Evolutionary conservation across 768 basidiomycete genomes (phyloP), one percentile per base, ranked within the genome.

Genomic region (Cytidiella melzeri): DNA sequence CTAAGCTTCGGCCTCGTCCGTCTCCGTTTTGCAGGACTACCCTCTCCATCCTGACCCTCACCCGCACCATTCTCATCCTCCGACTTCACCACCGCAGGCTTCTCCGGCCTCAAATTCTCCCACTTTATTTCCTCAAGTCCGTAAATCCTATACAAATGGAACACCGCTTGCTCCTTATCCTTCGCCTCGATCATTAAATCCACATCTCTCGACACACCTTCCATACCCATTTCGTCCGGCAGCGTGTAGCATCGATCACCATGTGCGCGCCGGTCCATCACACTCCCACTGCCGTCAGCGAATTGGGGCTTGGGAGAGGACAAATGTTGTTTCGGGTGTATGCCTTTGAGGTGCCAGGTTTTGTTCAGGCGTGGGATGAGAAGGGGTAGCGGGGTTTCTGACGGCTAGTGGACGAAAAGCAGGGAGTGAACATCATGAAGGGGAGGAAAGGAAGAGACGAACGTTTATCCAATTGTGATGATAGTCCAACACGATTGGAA

Each of bases 161-260:
- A 75, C 4, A 96, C 92, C 1, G 92, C 93, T 62, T 94, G 93
- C 63, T 95, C 93, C 68, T 93, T 89, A 65, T 88, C 89, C 64
- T 92, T 91, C 2, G 90, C 90, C 66, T 94, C 92, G 51, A 93
- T 91, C 92, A 94, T 92, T 55, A 94, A 60, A 68, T 94, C 91
- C 60, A 47, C 30, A 34, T 59, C 55, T 30, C 21, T 47, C 51
- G 2, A 18, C 12, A 7, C 26, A 21, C 19, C 47, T 28, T 39
- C 47, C 47, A 12, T 23, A 26, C 37, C 37, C 41, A 87, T 81
- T 51, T 84, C 84, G 54, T 79, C 76, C 0, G 83, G 83, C 24
- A 95, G 68, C 24, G 58, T 65, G 56, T 83, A 71, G 60, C 90
- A 93, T 19, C 92, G 75, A 59, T 93, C 88, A 0, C 92, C 77